Base-by-base conservation (phyloP, 345 rosid genomes). In the Gynandropsis gynandra region DNA sequence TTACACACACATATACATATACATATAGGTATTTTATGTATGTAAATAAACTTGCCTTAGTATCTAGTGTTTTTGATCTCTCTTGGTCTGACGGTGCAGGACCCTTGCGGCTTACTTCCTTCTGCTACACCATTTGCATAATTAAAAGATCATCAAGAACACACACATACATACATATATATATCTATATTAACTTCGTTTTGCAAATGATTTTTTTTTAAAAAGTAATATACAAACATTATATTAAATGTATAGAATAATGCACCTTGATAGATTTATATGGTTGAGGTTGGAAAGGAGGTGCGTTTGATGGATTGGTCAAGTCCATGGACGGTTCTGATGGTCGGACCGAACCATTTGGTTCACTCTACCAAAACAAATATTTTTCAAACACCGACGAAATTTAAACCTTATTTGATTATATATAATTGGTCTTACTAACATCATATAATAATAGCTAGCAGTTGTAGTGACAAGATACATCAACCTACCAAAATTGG, bases 261-360 rank as follows among this genome's bases (percentile, higher is more conserved):
- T 1, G 19, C 33, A 80, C 87, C 80, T 80, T 77, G 67, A 71
- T 59, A 47, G 75, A 31, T 69, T 80, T 73, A 62, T 74, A 63
- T 41, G 69, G 59, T 15, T 70, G 43, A 51, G 70, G 65, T 54
- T 68, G 69, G 53, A 65, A 64, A 32, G 71, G 52, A 54, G 70
- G 65, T 49, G 65, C 67, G 42, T 61, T 72, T 54, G 68, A 45
- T 16, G 69, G 35, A 59, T 66, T 58, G 63, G 73, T 70, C 71
- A 80, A 73, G 62, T 70, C 79, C 83, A 77, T 71, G 64, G 80
- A 67, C 63, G 80, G 73, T 62, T 70, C 79, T 48, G 75, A 67
- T 53, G 65, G 70, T 66, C 79, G 72, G 64, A 71, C 66, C 33
- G 80, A 71, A 68, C 73, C 70, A 61, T 75, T 66, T 39, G 70